Evolutionary conservation across 495 filamentous ascomycete genomes (phyloP).

Genomic region (Pyronema omphalodes): DNA sequence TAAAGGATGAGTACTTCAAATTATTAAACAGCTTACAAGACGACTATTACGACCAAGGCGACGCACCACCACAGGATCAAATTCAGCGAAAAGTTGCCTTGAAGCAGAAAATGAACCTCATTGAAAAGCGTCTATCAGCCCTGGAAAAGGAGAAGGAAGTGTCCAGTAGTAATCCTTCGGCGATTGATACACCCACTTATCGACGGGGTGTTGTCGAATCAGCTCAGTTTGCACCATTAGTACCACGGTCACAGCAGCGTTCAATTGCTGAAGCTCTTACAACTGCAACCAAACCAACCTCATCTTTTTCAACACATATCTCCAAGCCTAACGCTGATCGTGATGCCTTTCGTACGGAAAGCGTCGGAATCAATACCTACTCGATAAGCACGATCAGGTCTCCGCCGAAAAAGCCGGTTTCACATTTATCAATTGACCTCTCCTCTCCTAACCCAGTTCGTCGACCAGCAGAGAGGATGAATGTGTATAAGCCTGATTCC

Average conservation of each 20-base stretch:
- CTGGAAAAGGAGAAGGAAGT: not conserved
- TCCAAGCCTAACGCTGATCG: no score
- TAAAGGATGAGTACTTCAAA: constrained; percentile 11
- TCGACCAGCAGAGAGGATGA: constrained; percentile 1
- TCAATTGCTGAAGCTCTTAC: not conserved
- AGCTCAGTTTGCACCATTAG: constrained; percentile 13
- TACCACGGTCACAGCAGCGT: not conserved
- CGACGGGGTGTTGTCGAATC: constrained; percentile 1
- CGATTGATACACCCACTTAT: not conserved
- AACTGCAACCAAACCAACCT: constrained; percentile 14
- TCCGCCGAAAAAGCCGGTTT: not conserved
- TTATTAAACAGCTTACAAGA: constrained; percentile 4
- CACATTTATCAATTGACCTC: not conserved
- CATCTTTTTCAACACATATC: not conserved
- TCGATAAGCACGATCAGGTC: not conserved
- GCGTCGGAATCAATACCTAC: not conserved
- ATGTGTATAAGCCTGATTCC: not conserved
- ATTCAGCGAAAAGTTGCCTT: constrained; percentile 2
- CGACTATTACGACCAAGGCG: constrained; percentile 7
- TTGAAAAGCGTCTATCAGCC: constrained; percentile 6
- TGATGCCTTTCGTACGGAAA: no score
- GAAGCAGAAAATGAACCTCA: constrained; percentile 4
- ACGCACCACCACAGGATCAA: constrained; percentile 5
- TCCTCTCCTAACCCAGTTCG: constrained; percentile 3
- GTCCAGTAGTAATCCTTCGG: not conserved